Evolutionary conservation across 2,329 filamentous ascomycete genomes (phyloP).

Genomic region (Aureobasidium musti): DNA sequence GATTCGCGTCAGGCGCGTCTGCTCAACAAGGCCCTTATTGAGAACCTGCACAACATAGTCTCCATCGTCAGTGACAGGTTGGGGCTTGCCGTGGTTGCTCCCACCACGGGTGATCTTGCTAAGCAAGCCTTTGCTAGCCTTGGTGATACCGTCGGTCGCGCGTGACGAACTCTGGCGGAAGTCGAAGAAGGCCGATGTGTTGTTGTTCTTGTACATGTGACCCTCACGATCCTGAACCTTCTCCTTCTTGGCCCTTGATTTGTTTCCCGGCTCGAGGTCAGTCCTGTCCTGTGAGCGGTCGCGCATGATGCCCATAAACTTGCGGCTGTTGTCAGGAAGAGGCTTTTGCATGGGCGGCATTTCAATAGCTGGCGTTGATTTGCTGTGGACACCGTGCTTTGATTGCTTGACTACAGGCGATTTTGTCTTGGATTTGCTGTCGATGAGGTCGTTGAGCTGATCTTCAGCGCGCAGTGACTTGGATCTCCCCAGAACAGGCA

Average conservation of each 20-base stretch:
- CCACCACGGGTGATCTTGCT: slow-evolving; percentile 72
- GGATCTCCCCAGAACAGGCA: slow-evolving; percentile 30
- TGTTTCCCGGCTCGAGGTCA: slow-evolving; percentile 34
- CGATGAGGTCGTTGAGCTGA: slow-evolving; percentile 45
- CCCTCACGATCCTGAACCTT: slow-evolving; percentile 24
- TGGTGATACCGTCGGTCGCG: slow-evolving; percentile 68
- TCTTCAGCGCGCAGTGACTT: slow-evolving; percentile 32
- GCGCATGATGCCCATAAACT: slow-evolving; percentile 66
- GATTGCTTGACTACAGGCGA: slow-evolving; percentile 26
- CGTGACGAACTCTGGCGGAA: slow-evolving; percentile 71
- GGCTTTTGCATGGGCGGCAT: slow-evolving; percentile 25
- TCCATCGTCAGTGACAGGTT: slow-evolving; percentile 66
- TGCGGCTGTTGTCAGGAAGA: slow-evolving; percentile 61
- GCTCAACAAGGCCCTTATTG: slow-evolving; percentile 81
- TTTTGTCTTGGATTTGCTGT: slow-evolving; percentile 22
- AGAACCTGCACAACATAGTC: slow-evolving; percentile 84
- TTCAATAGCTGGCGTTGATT: slow-evolving; percentile 18
- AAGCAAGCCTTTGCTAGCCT: slow-evolving; percentile 75
- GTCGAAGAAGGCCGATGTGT: slow-evolving; percentile 24
- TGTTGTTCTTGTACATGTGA: slow-evolving; percentile 26
- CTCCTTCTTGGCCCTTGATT: slow-evolving; percentile 30
- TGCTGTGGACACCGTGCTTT: slow-evolving; percentile 23
- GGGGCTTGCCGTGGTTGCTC: slow-evolving; percentile 66
- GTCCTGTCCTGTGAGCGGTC: slow-evolving; percentile 73
- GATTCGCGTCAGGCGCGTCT: slow-evolving; percentile 87